These are phyloP conservation scores for Talaromyces atroroseus DNA, from an alignment of 2,329 filamentous ascomycete genomes.

Conservation along the genomic window DNA sequence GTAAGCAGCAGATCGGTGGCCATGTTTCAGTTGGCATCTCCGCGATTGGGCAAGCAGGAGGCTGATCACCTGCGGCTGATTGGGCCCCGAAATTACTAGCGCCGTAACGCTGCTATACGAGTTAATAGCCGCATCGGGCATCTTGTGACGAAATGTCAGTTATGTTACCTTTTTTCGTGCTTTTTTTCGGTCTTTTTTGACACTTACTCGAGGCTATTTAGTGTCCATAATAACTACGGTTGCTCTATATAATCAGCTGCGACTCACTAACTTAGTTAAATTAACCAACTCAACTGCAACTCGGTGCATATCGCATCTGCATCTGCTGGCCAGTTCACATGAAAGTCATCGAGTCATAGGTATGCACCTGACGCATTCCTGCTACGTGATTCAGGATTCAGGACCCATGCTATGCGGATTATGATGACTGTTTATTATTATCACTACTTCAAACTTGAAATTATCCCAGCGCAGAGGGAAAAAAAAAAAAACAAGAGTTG, in stretches of 20 bases:
- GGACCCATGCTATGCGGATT: too few relatives aligned
- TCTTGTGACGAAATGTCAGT: too few relatives aligned
- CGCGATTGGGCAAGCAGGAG: neutral
- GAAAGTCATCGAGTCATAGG: neutral
- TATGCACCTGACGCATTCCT: neutral
- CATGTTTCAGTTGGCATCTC: conserved; percentile 3
- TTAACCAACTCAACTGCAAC: too few relatives aligned
- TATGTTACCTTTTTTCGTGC: neutral
- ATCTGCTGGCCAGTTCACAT: neutral
- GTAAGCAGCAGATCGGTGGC: neutral
- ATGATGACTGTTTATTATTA: too few relatives aligned
- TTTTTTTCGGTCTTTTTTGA: neutral
- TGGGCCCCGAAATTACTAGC: neutral
- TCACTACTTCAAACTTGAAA: too few relatives aligned
- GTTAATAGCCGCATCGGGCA: neutral
- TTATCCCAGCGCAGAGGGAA: too few relatives aligned
- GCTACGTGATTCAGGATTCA: too few relatives aligned
- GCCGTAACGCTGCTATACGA: neutral
- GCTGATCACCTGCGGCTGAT: neutral
- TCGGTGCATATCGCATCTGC: too few relatives aligned
- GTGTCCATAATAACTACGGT: too few relatives aligned
- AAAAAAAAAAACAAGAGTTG: too few relatives aligned
- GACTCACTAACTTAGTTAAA: neutral
- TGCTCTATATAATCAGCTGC: too few relatives aligned
- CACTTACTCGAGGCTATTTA: neutral